Conservation (phyloP, 2,329 filamentous ascomycete genomes). For the Monilinia fructicola region DNA sequence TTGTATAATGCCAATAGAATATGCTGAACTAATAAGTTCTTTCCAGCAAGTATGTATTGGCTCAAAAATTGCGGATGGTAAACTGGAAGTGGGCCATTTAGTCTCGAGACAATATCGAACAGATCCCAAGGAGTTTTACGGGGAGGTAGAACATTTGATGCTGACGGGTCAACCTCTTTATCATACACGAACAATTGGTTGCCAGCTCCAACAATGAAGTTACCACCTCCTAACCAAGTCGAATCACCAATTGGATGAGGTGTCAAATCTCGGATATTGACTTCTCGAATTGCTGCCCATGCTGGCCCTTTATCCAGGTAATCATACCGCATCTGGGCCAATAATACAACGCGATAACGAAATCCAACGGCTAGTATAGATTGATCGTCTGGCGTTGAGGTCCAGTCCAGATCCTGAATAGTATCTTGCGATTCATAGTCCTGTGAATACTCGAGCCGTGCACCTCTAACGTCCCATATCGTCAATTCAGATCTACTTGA, state of each 20-base stretch:
- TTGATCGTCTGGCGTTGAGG: slow-evolving; percentile 83
- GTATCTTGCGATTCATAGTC: slow-evolving; percentile 69
- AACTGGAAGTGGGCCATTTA: slow-evolving; percentile 84
- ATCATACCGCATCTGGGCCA: slow-evolving; percentile 87
- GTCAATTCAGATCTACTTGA: slow-evolving; percentile 70
- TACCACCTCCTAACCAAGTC: slow-evolving; percentile 82
- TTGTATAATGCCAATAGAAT: slow-evolving; percentile 72
- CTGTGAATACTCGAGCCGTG: slow-evolving; percentile 78
- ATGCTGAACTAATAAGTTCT: slow-evolving; percentile 66
- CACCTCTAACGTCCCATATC: slow-evolving; percentile 86
- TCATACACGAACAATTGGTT: slow-evolving; percentile 89
- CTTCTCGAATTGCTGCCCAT: slow-evolving; percentile 82
- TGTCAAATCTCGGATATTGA: slow-evolving; percentile 76
- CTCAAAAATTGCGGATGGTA: slow-evolving; percentile 92
- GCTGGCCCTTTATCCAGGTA: slow-evolving; percentile 87
- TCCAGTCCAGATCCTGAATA: slow-evolving; percentile 90
- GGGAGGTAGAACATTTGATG: slow-evolving; percentile 33
- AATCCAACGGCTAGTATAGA: slow-evolving; percentile 92
- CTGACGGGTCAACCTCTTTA: slow-evolving; percentile 64
- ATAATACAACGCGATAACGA: slow-evolving; percentile 76
- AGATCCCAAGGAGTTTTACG: slow-evolving; percentile 52
- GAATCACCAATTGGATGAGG: slow-evolving; percentile 91
- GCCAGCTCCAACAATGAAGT: slow-evolving; percentile 83
- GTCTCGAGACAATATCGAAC: slow-evolving; percentile 75
- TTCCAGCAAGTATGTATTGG: slow-evolving; percentile 82